Percentiles rank a stretch among this genome's conserved stretches.
phyloP scores from a whole-genome alignment of 2,329 filamentous ascomycete species.

The Arthroderma sp. region DNA sequence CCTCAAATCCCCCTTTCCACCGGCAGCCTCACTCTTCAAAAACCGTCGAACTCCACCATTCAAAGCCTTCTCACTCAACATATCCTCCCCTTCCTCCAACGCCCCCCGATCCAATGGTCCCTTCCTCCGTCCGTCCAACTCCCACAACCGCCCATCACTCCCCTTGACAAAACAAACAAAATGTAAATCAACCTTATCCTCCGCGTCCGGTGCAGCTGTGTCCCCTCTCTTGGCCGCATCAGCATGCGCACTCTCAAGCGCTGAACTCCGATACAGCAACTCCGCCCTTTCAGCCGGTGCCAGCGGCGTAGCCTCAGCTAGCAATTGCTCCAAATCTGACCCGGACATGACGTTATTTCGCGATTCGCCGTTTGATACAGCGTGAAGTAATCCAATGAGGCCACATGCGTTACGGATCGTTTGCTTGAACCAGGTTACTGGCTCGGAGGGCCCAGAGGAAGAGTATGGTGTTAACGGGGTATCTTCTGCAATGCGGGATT shows the following conservation, averaged over 20 bases:
- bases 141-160: conserved; percentile 58
- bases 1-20: conserved; percentile 43
- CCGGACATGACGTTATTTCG: conserved; percentile 44
- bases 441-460: conserved; percentile 54
- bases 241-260: conserved; percentile 65
- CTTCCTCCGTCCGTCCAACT: conserved; percentile 62
- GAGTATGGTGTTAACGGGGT: conserved; percentile 47
- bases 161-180: conserved; percentile 90
- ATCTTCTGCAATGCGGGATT: conserved; percentile 62
- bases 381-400: conserved; percentile 76
- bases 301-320: conserved; percentile 58
- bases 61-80: conserved; percentile 62
- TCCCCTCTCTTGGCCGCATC: conserved; percentile 65
- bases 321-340: conserved; percentile 39
- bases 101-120: conserved; percentile 58
- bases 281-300: conserved; percentile 52
- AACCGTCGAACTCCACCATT: conserved; percentile 53
- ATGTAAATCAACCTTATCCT: conserved; percentile 80
- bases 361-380: conserved; percentile 63
- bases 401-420: conserved; percentile 92
- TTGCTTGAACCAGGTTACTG: conserved; percentile 87
- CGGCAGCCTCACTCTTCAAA: conserved; percentile 43
- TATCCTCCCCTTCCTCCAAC: conserved; percentile 51
- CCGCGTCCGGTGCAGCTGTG: conserved; percentile 61
- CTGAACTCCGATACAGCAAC: conserved; percentile 62